Evolutionary conservation across 805 yeast species (phyloP).

Genomic region (Tanozyma kutaoensis): DNA sequence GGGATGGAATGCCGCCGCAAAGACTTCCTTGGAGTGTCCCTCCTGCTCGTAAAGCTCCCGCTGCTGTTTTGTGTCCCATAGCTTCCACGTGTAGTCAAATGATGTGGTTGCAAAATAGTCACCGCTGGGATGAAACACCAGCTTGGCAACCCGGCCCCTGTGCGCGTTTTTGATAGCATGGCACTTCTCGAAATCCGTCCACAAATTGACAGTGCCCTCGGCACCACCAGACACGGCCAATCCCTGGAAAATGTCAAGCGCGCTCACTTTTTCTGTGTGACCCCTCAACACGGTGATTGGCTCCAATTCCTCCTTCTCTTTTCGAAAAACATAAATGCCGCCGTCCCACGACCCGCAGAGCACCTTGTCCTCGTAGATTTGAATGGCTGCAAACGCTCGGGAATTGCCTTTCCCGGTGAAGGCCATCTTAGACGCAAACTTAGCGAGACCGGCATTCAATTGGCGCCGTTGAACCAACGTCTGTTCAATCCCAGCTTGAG

Average conservation of each 20-base stretch:
- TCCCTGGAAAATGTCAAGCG: conserved; percentile 28
- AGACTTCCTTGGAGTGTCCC: conserved; percentile 73
- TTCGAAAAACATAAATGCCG: conserved; percentile 35
- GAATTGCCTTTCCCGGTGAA: conserved; percentile 46
- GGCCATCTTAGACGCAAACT: conserved; percentile 43
- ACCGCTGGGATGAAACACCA: conserved; percentile 56
- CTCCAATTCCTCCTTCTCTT: conserved; percentile 4
- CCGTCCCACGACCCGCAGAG: conserved; percentile 87
- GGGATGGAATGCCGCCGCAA: conserved; percentile 45
- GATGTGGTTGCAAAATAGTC: conserved; percentile 55
- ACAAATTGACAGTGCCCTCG: conserved; percentile 21
- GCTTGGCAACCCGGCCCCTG: conserved; percentile 41
- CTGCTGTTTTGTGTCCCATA: conserved; percentile 72
- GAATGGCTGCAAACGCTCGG: conserved; percentile 53
- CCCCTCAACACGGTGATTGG: conserved; percentile 11
- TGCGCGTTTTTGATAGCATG: conserved; percentile 15
- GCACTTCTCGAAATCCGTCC: conserved; percentile 8
- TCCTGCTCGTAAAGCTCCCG: conserved; percentile 59
- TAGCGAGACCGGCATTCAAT: conserved; percentile 17
- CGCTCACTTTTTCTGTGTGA: conserved; percentile 60
- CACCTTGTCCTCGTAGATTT: conserved; percentile 29
- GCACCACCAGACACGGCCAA: conserved; percentile 21
- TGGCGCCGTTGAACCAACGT: conserved; percentile 34
- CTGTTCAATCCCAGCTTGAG: conserved; percentile 21
- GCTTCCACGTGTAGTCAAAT: conserved; percentile 74